Conservation (phyloP, 2,329 filamentous ascomycete species). For the Keithomyces neogunnii region DNA sequence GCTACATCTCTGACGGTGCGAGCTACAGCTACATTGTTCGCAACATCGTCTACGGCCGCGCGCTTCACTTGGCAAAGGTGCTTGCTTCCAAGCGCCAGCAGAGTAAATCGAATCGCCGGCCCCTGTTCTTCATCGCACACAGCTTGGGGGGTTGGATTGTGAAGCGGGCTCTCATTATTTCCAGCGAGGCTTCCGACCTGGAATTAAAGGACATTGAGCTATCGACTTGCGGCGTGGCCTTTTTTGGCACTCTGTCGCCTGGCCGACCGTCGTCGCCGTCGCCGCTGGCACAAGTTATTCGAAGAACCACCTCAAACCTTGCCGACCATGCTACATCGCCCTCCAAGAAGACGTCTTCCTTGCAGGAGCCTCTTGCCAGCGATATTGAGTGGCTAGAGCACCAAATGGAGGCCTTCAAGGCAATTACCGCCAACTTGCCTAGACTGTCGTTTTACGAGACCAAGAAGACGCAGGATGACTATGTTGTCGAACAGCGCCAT, state of each 20-base stretch:
- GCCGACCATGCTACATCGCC: slow-evolving; percentile 3
- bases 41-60: slow-evolving; percentile 16
- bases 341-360: neutral
- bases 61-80: slow-evolving; percentile 14
- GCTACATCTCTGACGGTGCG: slow-evolving; percentile 14
- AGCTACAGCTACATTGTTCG: slow-evolving; percentile 16
- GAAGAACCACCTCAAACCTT: slow-evolving; percentile 14
- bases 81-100: slow-evolving; percentile 11
- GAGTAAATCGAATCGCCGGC: slow-evolving; percentile 13
- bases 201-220: slow-evolving; percentile 15
- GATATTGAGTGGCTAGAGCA: slow-evolving; percentile 18
- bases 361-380: slow-evolving; percentile 8
- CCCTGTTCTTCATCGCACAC: slow-evolving; percentile 19
- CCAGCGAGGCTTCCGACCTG: slow-evolving; percentile 15
- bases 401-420: slow-evolving; percentile 19
- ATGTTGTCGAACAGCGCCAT: slow-evolving; percentile 16
- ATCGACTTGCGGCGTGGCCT: slow-evolving; percentile 18
- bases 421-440: slow-evolving; percentile 14
- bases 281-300: slow-evolving; percentile 16
- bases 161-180: slow-evolving; percentile 19
- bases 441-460: slow-evolving; percentile 19
- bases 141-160: slow-evolving; percentile 20
- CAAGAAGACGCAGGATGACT: slow-evolving; percentile 13
- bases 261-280: slow-evolving; percentile 15
- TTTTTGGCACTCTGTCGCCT: slow-evolving; percentile 17